phyloP scores from a whole-genome alignment of 192 early-diverging fungal species.

The Coemansia sp. region DNA sequence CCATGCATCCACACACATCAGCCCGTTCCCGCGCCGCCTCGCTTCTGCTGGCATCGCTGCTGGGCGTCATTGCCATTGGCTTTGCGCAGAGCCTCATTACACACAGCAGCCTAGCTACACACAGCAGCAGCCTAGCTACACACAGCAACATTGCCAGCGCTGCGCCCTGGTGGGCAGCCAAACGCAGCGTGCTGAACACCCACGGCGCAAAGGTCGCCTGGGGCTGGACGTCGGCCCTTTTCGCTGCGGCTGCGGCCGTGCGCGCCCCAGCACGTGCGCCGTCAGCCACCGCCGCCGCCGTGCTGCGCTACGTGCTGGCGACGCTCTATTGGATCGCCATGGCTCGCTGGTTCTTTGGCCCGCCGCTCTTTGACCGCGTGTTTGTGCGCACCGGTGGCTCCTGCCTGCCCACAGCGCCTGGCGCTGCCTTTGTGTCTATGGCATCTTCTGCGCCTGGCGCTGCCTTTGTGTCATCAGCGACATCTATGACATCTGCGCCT shows the following conservation, averaged over 20 bases:
- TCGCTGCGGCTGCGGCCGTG: slow-evolving; percentile 49
- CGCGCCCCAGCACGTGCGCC: slow-evolving; percentile 18
- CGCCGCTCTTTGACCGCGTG: slow-evolving; percentile 76
- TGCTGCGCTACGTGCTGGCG: slow-evolving; percentile 59
- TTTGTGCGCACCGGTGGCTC: slow-evolving; percentile 69
- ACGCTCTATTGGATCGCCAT: slow-evolving; percentile 83
- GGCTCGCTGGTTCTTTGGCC: slow-evolving; percentile 85
- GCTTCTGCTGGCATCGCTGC: slow-evolving; percentile 32
- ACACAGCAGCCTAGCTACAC: neutral
- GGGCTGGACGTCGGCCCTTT: slow-evolving; percentile 80
- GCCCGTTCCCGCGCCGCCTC: slow-evolving; percentile 16
- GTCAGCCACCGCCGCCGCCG: slow-evolving; percentile 11
- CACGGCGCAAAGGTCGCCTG: slow-evolving; percentile 83
- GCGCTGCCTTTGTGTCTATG: neutral
- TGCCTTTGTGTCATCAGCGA: too few species aligned
- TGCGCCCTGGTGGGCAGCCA: slow-evolving; percentile 59
- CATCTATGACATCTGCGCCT: neutral
- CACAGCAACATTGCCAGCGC: neutral
- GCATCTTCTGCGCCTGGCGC: neutral
- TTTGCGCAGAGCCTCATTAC: slow-evolving; percentile 15
- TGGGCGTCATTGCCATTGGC: slow-evolving; percentile 32
- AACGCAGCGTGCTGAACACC: slow-evolving; percentile 73
- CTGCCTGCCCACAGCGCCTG: slow-evolving; percentile 36
- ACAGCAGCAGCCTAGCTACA: neutral
- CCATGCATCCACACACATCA: slow-evolving; percentile 1